phyloP scores from a whole-genome alignment of 495 filamentous ascomycete species.

The Hypomontagnella monticulosa region DNA sequence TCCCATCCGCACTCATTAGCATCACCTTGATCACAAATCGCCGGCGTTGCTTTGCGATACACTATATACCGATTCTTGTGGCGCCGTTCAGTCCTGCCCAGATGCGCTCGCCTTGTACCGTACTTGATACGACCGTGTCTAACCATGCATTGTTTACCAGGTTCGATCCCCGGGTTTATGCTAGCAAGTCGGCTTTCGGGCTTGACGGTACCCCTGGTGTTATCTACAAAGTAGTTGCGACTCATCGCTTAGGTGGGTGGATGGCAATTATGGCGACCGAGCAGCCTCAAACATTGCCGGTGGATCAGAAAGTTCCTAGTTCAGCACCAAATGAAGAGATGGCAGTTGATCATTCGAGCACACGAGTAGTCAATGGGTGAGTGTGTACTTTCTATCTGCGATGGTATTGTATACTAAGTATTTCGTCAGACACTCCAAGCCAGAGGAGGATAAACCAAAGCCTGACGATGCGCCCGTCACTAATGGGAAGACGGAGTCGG shows the following conservation, averaged over 20 bases:
- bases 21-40: neutral
- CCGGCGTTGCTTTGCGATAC: neutral
- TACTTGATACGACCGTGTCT: neutral
- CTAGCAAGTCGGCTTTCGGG: neutral
- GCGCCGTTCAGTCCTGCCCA: neutral
- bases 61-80: neutral
- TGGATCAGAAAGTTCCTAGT: slow-evolving; percentile 24
- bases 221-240: neutral
- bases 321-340: slow-evolving; percentile 24
- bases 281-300: slow-evolving; percentile 36
- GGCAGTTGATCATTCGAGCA: slow-evolving; percentile 23
- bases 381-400: slow-evolving; percentile 36
- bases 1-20: neutral
- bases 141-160: slow-evolving; percentile 1
- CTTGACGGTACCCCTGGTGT: neutral
- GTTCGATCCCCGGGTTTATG: neutral
- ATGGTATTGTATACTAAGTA: slow-evolving; percentile 24
- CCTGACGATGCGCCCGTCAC: slow-evolving; percentile 35
- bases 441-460: slow-evolving; percentile 40
- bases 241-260: slow-evolving; percentile 10
- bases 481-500: slow-evolving; percentile 36
- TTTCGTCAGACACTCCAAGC: slow-evolving; percentile 36
- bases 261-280: slow-evolving; percentile 47
- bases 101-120: neutral
- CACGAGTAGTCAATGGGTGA: slow-evolving; percentile 37